Evolutionary conservation across 441 rosid genomes (phyloP), one percentile per base, ranked within the genome.

Genomic region (Pelargonium myrrhifolium): DNA sequence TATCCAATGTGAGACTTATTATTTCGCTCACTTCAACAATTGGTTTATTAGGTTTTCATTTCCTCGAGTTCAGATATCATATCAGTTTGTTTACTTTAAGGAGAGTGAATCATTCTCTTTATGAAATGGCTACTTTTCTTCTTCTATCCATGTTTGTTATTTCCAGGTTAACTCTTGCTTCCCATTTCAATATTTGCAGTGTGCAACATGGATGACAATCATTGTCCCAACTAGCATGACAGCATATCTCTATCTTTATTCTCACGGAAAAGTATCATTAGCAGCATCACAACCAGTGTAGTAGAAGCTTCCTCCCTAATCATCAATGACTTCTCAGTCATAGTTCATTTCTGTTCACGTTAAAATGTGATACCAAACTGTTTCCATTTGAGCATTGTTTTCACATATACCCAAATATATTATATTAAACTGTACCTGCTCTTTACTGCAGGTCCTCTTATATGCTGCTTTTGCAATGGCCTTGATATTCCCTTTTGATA

Each of bases 251-350:
- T 89, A 88, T 78, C 93, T 93, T 22, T 93, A 91, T 81, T 93
- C 99, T 28, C 97, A 87, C 28, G 97, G 99, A 71, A 96, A 93
- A 85, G 96, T 91, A 40, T 84, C 91, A 3, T 77, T 86, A 83
- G 99, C 99, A 65, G 99, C 97, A 72, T 91, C 89, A 70, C 97
- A 93, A 89, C 97, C 97, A 83, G 96, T 93, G 97, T 93, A 93
- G 88, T 91, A 91, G 99, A 92, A 83, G 94, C 86, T 80, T 86
- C 87, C 81, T 79, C 72, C 88, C 84, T 75, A 79, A 45, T 64
- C 72, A 65, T 18, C 72, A 26, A 24, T 61, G 1, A 37, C 61
- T 9, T 11, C 11, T 66, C 60, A 26, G 15, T 65, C 70, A 12
- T 56, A 53, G 49, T 37, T 37, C 40, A 37, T 37, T 37, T 37